Conservation (phyloP, 768 basidiomycete genomes). For the Calvatia gigantea region DNA sequence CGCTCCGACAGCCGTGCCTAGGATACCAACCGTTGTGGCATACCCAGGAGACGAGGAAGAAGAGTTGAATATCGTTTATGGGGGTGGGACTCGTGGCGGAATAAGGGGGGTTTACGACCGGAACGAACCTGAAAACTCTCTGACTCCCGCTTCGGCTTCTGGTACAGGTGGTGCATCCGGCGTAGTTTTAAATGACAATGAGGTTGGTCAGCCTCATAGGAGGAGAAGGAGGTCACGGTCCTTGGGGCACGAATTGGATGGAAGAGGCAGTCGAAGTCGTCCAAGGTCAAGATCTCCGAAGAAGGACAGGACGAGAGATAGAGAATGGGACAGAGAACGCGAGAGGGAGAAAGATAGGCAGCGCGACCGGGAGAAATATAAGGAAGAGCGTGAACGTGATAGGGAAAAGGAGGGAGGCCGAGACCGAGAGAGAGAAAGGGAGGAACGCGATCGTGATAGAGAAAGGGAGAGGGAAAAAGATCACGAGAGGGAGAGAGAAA, state of each 20-base stretch:
- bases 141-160: neutral
- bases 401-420: neutral
- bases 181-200: no score
- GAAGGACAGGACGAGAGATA: neutral
- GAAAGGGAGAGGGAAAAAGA: conserved; percentile 9
- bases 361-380: neutral
- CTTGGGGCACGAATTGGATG: neutral
- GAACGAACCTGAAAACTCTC: neutral
- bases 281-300: neutral
- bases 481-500: neutral
- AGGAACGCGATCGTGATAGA: conserved; percentile 10
- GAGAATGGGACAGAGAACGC: neutral
- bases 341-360: neutral
- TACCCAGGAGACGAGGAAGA: conserved; percentile 1
- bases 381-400: neutral
- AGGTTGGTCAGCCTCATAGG: neutral
- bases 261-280: neutral
- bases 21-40: conserved; percentile 2
- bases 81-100: neutral
- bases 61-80: neutral
- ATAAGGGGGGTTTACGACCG: neutral
- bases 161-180: no score
- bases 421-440: neutral
- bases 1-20: neutral
- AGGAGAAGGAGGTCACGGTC: conserved; percentile 8